phyloP scores from a whole-genome alignment of 495 filamentous ascomycete genomes.

The Aspergillus indologenus region DNA sequence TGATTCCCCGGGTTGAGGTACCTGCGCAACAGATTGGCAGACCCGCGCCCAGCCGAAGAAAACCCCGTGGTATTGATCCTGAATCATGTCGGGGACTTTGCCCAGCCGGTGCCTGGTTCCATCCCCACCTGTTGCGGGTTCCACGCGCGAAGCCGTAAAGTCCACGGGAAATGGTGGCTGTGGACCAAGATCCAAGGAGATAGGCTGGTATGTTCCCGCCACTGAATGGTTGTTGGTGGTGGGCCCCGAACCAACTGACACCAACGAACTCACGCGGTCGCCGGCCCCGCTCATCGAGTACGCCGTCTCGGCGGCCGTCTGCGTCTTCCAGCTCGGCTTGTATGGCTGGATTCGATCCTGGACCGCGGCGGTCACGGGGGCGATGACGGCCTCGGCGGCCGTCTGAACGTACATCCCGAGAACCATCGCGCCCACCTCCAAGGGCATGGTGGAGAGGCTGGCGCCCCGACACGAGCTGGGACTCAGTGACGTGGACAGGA shows the following conservation, averaged over 20 bases:
- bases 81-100: conserved; percentile 43
- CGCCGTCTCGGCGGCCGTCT: conserved; percentile 40
- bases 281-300: conserved; percentile 38
- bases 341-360: conserved; percentile 33
- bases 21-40: no score
- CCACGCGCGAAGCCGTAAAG: conserved; percentile 40
- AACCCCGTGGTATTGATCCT: conserved; percentile 51
- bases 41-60: conserved; percentile 63
- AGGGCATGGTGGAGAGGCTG: conserved; percentile 57
- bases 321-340: conserved; percentile 39
- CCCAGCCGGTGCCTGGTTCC: not conserved
- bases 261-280: conserved; percentile 25
- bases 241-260: conserved; percentile 10
- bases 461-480: conserved; percentile 61
- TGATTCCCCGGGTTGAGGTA: not conserved
- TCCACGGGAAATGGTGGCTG: conserved; percentile 55
- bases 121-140: not conserved
- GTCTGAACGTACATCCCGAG: conserved; percentile 50
- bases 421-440: conserved; percentile 61
- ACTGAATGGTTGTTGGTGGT: conserved; percentile 16
- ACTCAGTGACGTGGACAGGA: conserved; percentile 58
- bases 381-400: conserved; percentile 43
- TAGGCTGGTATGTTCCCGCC: conserved; percentile 14
- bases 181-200: conserved; percentile 46
- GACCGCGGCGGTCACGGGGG: conserved; percentile 45